These are phyloP conservation scores for Chloranthus sessilifolius DNA, from an alignment of 164 flowering plant genomes.

Conservation along the genomic window DNA sequence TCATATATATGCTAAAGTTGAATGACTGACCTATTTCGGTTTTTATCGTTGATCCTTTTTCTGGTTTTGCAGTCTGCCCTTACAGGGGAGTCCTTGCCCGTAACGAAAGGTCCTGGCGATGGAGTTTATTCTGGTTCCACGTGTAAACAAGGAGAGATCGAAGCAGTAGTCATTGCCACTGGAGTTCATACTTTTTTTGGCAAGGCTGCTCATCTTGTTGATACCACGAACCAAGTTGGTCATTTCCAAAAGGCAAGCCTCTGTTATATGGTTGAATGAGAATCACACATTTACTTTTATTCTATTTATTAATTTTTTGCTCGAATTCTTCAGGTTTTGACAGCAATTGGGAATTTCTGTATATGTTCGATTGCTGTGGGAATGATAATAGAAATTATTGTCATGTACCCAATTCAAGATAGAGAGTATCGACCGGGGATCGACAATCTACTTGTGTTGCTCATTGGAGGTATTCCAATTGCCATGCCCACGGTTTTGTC, in stretches of 20 bases:
- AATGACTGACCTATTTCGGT: too few species aligned
- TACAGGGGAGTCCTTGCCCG: slow-evolving; percentile 39
- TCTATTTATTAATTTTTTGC: neutral
- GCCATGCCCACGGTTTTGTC: slow-evolving; percentile 79
- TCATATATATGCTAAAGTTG: too few species aligned
- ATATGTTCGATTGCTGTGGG: slow-evolving; percentile 76
- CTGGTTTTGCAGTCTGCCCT: slow-evolving; percentile 29
- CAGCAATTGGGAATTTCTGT: slow-evolving; percentile 77
- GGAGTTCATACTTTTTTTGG: slow-evolving; percentile 46
- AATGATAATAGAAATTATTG: slow-evolving; percentile 64
- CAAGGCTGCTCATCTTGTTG: slow-evolving; percentile 44
- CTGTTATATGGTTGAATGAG: too few species aligned
- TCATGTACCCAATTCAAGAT: slow-evolving; percentile 68
- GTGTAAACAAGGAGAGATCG: slow-evolving; percentile 41
- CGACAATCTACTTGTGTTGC: slow-evolving; percentile 62
- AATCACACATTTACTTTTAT: too few species aligned
- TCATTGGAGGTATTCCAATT: slow-evolving; percentile 75
- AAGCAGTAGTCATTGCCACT: slow-evolving; percentile 41
- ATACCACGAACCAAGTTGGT: slow-evolving; percentile 35
- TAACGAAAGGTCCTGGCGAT: slow-evolving; percentile 39
- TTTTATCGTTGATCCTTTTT: neutral
- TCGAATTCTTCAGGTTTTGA: slow-evolving; percentile 70
- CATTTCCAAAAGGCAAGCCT: slow-evolving; percentile 32
- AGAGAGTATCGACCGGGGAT: slow-evolving; percentile 56
- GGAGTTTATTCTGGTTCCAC: slow-evolving; percentile 43